Percentiles rank a stretch among this genome's conserved stretches.
These are phyloP conservation scores for Mortierella antarctica DNA, from an alignment of 192 early-diverging fungal genomes.

Conservation along the genomic window DNA sequence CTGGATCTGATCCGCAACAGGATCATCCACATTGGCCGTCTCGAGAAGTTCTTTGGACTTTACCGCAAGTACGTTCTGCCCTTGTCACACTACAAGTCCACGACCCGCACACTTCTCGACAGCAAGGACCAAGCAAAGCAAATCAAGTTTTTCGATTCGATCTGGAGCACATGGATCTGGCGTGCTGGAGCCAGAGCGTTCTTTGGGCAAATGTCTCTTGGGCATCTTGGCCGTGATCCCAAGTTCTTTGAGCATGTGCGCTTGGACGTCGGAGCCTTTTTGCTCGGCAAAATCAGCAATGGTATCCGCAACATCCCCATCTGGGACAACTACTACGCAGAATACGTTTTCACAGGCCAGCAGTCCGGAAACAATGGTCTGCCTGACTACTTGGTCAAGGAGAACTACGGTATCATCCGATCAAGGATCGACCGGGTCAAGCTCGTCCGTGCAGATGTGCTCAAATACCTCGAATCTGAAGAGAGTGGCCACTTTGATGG, in stretches of 20 bases:
- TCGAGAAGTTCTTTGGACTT: constrained; percentile 44
- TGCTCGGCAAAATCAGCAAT: constrained; percentile 42
- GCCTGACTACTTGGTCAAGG: constrained; percentile 38
- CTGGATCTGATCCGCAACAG: constrained; percentile 42
- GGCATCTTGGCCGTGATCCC: constrained; percentile 48
- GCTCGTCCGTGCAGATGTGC: constrained; percentile 37
- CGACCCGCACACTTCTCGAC: constrained; percentile 23
- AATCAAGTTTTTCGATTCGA: constrained; percentile 40
- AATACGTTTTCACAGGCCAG: constrained; percentile 51
- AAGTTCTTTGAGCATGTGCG: constrained; percentile 54
- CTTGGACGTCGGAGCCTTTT: constrained; percentile 45
- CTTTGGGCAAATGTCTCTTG: constrained; percentile 51
- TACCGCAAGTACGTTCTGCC: constrained; percentile 45
- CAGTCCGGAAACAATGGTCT: constrained; percentile 35
- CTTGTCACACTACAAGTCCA: constrained; percentile 31
- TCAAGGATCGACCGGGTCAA: constrained; percentile 43
- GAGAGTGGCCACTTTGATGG: constrained; percentile 52
- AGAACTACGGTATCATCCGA: constrained; percentile 48
- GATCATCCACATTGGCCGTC: constrained; percentile 50
- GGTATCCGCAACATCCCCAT: constrained; percentile 49
- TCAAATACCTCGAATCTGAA: constrained; percentile 48
- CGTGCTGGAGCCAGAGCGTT: constrained; percentile 28
- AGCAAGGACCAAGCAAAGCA: constrained; percentile 23
- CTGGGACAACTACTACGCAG: constrained; percentile 52
- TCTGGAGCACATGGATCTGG: constrained; percentile 52